Conservation (phyloP, 164 flowering plant species). For the Buxus sempervirens region DNA sequence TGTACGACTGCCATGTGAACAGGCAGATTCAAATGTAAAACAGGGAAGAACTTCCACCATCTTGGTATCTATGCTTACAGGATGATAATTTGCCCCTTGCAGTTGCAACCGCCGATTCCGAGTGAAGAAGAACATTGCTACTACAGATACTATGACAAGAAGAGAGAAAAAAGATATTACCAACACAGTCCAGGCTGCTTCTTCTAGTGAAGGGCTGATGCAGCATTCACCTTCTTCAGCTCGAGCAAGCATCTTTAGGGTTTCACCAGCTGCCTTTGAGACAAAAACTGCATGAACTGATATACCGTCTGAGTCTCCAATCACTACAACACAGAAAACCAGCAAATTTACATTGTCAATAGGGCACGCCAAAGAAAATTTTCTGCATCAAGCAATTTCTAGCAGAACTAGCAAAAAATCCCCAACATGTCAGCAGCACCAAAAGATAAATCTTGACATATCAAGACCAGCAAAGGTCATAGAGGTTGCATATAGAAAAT, state of each 20-base stretch:
- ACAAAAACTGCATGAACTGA: slow-evolving; percentile 53
- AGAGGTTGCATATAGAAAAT: neutral
- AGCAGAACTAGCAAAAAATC: neutral
- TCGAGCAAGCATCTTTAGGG: slow-evolving; percentile 35
- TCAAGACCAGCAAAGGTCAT: neutral
- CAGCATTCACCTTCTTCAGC: slow-evolving; percentile 48
- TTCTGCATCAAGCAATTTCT: neutral
- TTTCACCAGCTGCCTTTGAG: slow-evolving; percentile 47
- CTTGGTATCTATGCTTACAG: slow-evolving; percentile 24
- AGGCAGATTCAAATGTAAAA: slow-evolving; percentile 25
- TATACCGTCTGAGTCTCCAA: slow-evolving; percentile 37
- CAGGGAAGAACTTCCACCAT: slow-evolving; percentile 37
- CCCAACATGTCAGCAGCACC: neutral
- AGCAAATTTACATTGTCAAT: neutral
- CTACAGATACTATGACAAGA: slow-evolving; percentile 33
- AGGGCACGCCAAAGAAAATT: neutral
- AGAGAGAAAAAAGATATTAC: slow-evolving; percentile 51
- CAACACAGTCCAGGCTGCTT: slow-evolving; percentile 46
- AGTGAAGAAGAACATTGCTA: slow-evolving; percentile 28
- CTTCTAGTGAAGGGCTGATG: slow-evolving; percentile 31
- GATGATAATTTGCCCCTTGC: slow-evolving; percentile 16
- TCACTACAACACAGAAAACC: slow-evolving; percentile 34
- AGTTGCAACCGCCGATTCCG: slow-evolving; percentile 29
- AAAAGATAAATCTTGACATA: neutral
- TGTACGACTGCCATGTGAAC: slow-evolving; percentile 6